Conservation (phyloP, 2,329 filamentous ascomycete genomes). For the Aspergillus neoniger region DNA sequence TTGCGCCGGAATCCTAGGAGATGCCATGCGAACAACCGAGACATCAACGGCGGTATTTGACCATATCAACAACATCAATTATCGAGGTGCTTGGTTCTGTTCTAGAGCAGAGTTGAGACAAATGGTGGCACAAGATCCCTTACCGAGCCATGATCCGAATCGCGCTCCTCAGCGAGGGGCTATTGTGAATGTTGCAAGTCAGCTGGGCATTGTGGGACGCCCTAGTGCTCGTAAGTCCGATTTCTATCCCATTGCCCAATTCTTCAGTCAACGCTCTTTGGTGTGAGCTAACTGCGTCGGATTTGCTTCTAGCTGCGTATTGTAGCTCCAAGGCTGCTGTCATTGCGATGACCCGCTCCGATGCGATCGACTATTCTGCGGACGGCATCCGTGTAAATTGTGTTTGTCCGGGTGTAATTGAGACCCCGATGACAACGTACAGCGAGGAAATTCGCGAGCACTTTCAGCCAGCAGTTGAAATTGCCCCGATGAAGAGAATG, state of each 20-base stretch:
- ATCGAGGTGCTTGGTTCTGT: constrained; percentile 53
- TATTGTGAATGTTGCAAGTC: constrained; percentile 57
- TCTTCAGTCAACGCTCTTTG: neutral
- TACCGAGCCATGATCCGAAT: constrained; percentile 40
- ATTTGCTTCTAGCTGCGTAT: constrained; percentile 50
- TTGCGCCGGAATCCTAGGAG: constrained; percentile 54
- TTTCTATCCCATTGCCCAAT: neutral
- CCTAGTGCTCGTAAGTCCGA: constrained; percentile 46
- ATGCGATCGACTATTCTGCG: constrained; percentile 58
- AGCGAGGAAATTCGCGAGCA: constrained; percentile 42
- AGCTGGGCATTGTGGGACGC: constrained; percentile 53
- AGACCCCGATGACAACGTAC: constrained; percentile 51
- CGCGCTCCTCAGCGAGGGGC: constrained; percentile 48
- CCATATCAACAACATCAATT: constrained; percentile 57
- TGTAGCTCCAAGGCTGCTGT: constrained; percentile 62
- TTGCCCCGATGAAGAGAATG: constrained; percentile 56
- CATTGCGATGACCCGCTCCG: constrained; percentile 58
- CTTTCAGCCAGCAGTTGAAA: constrained; percentile 47
- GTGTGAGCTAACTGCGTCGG: neutral
- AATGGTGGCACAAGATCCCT: constrained; percentile 51
- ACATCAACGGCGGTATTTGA: constrained; percentile 55
- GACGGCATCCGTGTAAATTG: constrained; percentile 38
- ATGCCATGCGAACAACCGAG: constrained; percentile 40
- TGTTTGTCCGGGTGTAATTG: constrained; percentile 47
- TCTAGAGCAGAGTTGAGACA: constrained; percentile 47